These are phyloP conservation scores for Mycena sanguinolenta DNA, from an alignment of 768 basidiomycete genomes.

Conservation along the genomic window DNA sequence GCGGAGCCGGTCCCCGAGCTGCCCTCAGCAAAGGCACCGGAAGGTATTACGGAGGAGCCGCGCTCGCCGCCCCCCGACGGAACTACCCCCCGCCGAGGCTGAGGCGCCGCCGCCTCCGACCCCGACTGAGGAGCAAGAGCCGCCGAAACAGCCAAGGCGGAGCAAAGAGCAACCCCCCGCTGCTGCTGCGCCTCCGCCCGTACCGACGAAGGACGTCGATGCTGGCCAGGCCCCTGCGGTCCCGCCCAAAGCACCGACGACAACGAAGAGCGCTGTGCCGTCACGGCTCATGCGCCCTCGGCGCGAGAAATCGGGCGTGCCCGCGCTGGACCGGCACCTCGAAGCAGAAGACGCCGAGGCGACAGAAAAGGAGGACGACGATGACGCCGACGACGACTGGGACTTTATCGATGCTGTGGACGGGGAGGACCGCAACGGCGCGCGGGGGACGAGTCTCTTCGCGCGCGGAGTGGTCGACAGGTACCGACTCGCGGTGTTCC, in stretches of 20 bases:
- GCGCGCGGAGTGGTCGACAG: conserved; percentile 93
- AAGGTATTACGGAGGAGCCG: conserved; percentile 39
- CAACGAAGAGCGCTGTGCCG: conserved; percentile 27
- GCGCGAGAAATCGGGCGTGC: conserved; percentile 87
- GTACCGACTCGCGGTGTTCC: conserved; percentile 87
- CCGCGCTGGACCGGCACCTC: conserved; percentile 82
- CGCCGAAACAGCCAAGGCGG: conserved; percentile 42
- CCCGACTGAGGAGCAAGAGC: conserved; percentile 1
- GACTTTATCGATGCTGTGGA: conserved; percentile 88
- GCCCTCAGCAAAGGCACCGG: conserved; percentile 25
- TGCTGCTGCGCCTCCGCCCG: conserved; percentile 38
- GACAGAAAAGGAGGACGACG: conserved; percentile 63
- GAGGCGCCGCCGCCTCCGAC: conserved; percentile 1
- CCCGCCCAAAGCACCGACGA: conserved; percentile 41
- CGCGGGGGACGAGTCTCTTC: conserved; percentile 85
- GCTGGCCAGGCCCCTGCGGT: conserved; percentile 28
- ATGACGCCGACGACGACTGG: conserved; percentile 87
- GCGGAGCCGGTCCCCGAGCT: conserved; percentile 42
- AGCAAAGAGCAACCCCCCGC: conserved; percentile 47
- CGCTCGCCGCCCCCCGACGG: conserved; percentile 30
- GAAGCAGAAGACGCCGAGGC: conserved; percentile 67
- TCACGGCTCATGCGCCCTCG: conserved; percentile 52
- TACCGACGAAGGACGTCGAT: conserved; percentile 46
- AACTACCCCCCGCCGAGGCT: neutral
- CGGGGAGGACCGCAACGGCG: conserved; percentile 87